phyloP scores from a whole-genome alignment of 768 basidiomycete species.

The Saitozyma sp. region DNA sequence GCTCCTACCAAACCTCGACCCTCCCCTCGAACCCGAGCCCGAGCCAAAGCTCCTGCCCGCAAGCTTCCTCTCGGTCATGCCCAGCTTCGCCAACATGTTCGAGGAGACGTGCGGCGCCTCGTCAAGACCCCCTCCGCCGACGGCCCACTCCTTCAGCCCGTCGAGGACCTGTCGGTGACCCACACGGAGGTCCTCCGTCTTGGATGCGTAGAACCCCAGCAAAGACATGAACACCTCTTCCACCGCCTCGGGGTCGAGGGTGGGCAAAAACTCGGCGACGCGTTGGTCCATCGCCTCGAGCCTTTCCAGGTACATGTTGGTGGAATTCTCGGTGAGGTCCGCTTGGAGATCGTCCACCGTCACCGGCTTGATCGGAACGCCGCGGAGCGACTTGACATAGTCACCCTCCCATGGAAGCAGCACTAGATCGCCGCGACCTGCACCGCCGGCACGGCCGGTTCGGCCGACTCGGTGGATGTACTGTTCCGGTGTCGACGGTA shows the following conservation, averaged over 20 bases:
- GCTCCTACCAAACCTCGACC: conserved; percentile 2
- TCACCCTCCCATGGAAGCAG: conserved; percentile 75
- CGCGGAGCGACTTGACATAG: conserved; percentile 65
- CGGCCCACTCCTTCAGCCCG: conserved; percentile 66
- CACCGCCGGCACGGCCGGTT: conserved; percentile 68
- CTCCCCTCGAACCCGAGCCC: background rate
- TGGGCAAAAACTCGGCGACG: conserved; percentile 44
- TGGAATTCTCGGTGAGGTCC: conserved; percentile 59
- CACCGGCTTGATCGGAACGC: conserved; percentile 69
- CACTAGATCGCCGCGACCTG: conserved; percentile 74
- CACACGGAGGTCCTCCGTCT: conserved; percentile 58
- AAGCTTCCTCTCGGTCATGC: conserved; percentile 35
- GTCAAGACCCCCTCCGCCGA: conserved; percentile 60
- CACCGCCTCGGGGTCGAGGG: conserved; percentile 59
- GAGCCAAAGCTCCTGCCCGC: background rate
- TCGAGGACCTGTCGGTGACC: conserved; percentile 57
- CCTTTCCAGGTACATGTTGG: conserved; percentile 55
- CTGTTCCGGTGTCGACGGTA: conserved; percentile 67
- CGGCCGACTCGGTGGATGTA: conserved; percentile 86
- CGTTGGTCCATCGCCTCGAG: conserved; percentile 45
- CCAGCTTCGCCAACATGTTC: conserved; percentile 57
- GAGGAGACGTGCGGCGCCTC: conserved; percentile 60
- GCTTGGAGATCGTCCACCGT: conserved; percentile 57
- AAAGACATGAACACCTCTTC: conserved; percentile 66
- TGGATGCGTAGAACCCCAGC: conserved; percentile 70